Conservation (phyloP, 2,329 filamentous ascomycete species). For the Ophiostoma tasmaniense region DNA sequence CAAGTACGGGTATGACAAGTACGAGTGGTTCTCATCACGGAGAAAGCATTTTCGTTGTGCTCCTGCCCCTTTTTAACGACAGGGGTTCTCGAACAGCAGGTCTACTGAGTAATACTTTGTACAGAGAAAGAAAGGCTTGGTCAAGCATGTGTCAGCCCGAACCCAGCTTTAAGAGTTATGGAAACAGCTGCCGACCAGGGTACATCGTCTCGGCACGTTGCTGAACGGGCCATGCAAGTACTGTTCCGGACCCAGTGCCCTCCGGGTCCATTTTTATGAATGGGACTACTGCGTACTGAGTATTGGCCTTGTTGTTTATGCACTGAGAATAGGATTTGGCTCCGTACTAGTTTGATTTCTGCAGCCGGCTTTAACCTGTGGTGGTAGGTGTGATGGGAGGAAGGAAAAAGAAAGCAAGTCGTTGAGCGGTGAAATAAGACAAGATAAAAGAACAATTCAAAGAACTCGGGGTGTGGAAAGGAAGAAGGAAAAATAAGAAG, state of each 20-base stretch:
- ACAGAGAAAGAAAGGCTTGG: neutral
- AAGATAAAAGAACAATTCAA: neutral
- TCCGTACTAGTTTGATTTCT: neutral
- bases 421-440: neutral
- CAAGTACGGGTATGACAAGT: no score
- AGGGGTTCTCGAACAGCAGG: constrained; percentile 6
- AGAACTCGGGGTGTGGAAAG: no score
- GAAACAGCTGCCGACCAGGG: neutral
- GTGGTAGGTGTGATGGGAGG: neutral
- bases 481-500: neutral
- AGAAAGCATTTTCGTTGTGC: neutral
- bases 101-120: neutral
- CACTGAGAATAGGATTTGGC: no score
- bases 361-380: neutral
- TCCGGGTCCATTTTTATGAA: neutral
- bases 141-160: neutral
- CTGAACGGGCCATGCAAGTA: constrained; percentile 1
- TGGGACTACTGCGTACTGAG: neutral
- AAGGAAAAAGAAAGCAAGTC: neutral
- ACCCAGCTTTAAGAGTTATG: neutral
- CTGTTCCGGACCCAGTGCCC: neutral
- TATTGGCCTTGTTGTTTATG: no score
- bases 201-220: neutral
- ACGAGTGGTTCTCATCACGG: no score
- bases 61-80: neutral